Conservation (phyloP, 2,329 filamentous ascomycete genomes). For the Botrytis paeoniae region DNA sequence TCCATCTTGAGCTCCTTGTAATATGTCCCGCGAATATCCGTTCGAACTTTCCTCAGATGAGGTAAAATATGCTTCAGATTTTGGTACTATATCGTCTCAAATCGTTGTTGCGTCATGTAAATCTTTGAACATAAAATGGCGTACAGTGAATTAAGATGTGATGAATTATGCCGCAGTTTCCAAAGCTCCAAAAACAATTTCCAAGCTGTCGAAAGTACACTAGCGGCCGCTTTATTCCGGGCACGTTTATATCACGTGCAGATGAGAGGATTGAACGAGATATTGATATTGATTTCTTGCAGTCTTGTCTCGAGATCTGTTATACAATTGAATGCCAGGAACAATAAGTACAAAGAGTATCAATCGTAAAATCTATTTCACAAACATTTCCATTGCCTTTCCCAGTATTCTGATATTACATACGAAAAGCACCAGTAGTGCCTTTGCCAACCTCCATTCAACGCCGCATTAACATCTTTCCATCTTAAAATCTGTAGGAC, state of each 20-base stretch:
- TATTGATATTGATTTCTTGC: background rate
- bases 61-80: background rate
- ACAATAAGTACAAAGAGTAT: background rate
- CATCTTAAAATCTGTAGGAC: constrained; percentile 34
- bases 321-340: background rate
- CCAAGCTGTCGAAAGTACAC: background rate
- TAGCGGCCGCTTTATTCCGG: constrained; percentile 13
- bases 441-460: constrained; percentile 6
- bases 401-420: constrained; percentile 19
- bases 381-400: background rate
- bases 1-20: constrained; percentile 1
- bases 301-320: background rate
- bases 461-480: constrained; percentile 10
- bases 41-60: background rate
- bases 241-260: background rate
- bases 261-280: background rate
- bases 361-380: background rate
- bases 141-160: constrained; percentile 9
- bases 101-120: background rate
- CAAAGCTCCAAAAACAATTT: constrained; percentile 13
- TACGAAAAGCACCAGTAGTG: constrained; percentile 1
- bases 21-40: background rate
- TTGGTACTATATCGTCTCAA: constrained; percentile 4
- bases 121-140: background rate
- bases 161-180: constrained; percentile 7